A percentile compares a stretch with the other conserved stretches of the same genome.
phyloP scores from a whole-genome alignment of 345 rosid genomes.

The Mercurialis annua region DNA sequence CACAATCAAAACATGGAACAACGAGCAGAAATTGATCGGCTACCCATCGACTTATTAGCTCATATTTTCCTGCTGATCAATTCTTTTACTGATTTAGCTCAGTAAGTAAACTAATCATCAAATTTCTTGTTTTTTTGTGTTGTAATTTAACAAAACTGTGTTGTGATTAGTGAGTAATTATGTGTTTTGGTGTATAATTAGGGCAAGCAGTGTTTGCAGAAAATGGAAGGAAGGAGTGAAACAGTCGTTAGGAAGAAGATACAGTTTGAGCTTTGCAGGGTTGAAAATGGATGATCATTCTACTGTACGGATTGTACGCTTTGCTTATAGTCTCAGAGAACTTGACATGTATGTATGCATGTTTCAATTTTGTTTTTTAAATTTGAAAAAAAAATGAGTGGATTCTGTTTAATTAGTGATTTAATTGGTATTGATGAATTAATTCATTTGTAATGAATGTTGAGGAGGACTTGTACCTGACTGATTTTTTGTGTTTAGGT shows the following conservation, averaged over 20 bases:
- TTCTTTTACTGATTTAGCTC: slow-evolving; percentile 87
- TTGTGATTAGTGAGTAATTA: background rate
- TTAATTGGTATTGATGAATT: too few relatives aligned
- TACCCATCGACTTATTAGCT: slow-evolving; percentile 74
- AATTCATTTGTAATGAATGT: background rate
- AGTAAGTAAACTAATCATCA: slow-evolving; percentile 33
- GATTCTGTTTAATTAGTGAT: background rate
- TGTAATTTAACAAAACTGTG: background rate
- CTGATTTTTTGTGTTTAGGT: background rate
- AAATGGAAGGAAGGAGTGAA: slow-evolving; percentile 88
- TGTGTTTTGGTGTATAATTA: slow-evolving; percentile 16
- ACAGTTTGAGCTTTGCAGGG: slow-evolving; percentile 68
- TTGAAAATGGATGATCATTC: slow-evolving; percentile 85
- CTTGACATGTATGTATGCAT: slow-evolving; percentile 67
- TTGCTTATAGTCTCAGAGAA: slow-evolving; percentile 75
- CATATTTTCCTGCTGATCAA: slow-evolving; percentile 50
- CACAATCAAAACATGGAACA: slow-evolving; percentile 34
- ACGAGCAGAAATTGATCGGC: slow-evolving; percentile 67
- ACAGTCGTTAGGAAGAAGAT: slow-evolving; percentile 65
- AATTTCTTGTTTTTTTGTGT: background rate
- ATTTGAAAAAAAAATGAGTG: background rate
- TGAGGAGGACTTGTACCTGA: background rate
- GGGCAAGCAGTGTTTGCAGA: slow-evolving; percentile 82
- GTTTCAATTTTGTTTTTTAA: background rate
- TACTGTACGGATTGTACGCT: slow-evolving; percentile 60